Evolutionary conservation across 495 filamentous ascomycete species (phyloP).

Genomic region (Xeromyces bisporus): DNA sequence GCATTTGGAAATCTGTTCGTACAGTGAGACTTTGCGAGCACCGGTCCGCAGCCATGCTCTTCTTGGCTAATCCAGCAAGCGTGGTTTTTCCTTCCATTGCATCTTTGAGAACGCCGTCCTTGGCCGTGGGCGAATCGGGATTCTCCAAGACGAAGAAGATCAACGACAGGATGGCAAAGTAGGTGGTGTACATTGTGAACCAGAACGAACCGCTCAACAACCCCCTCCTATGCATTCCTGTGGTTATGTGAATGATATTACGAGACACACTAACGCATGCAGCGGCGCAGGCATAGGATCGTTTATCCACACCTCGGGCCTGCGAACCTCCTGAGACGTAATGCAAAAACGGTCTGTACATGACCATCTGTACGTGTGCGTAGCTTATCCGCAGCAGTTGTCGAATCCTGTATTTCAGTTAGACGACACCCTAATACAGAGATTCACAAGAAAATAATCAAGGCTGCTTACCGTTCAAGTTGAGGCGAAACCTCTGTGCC

Average conservation of each 20-base stretch:
- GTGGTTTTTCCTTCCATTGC: constrained; percentile 69
- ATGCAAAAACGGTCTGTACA: constrained; percentile 90
- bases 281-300: constrained; percentile 82
- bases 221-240: constrained; percentile 70
- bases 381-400: constrained; percentile 77
- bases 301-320: constrained; percentile 57
- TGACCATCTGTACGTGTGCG: constrained; percentile 84
- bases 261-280: constrained; percentile 80
- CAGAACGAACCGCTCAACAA: constrained; percentile 83
- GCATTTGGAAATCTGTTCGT: constrained; percentile 20
- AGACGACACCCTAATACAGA: constrained; percentile 2
- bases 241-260: constrained; percentile 85
- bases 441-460: background rate
- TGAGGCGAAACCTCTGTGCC: constrained; percentile 55
- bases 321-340: constrained; percentile 64
- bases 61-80: constrained; percentile 58
- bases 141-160: constrained; percentile 87
- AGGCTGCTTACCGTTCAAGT: constrained; percentile 51
- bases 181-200: constrained; percentile 93
- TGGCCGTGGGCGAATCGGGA: constrained; percentile 54
- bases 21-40: constrained; percentile 63
- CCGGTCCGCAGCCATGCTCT: constrained; percentile 75
- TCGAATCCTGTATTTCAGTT: constrained; percentile 44
- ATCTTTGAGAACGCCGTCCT: constrained; percentile 63
- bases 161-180: constrained; percentile 81